Evolutionary conservation across 2,329 filamentous ascomycete genomes (phyloP).

Genomic region (Fusarium nanum): DNA sequence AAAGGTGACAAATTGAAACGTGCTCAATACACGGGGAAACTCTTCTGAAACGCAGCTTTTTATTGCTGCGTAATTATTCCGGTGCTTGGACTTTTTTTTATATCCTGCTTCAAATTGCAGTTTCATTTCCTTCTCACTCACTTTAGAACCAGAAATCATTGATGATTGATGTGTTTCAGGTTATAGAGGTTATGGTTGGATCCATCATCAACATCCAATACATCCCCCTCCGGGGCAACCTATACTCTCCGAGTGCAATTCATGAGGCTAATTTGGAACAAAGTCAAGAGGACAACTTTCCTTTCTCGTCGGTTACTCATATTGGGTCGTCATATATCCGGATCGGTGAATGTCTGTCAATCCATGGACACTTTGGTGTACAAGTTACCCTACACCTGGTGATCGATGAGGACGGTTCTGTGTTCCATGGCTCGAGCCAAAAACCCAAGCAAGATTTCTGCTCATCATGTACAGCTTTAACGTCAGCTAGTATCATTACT

Average conservation of each 20-base stretch:
- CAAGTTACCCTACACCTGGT: neutral
- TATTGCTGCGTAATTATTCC: conserved; percentile 17
- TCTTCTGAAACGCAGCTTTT: conserved; percentile 28
- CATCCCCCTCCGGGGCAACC: no score
- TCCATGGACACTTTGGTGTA: neutral
- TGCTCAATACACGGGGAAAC: conserved; percentile 44
- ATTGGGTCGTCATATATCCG: neutral
- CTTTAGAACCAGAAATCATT: neutral
- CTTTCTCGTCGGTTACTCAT: neutral
- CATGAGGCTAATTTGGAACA: neutral
- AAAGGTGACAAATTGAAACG: conserved; percentile 37
- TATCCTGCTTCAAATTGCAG: neutral
- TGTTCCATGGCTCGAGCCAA: no score
- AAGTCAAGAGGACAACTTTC: neutral
- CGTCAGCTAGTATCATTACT: no score
- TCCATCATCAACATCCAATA: neutral
- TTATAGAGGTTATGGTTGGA: neutral
- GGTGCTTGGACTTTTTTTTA: neutral
- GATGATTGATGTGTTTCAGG: neutral
- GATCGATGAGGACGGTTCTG: neutral
- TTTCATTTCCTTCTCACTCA: neutral
- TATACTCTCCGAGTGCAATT: no score
- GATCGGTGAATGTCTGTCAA: neutral
- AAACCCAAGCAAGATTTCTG: no score
- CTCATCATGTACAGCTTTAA: neutral